Evolutionary conservation across 441 rosid species (phyloP), one percentile per base, ranked within the genome.

Genomic region (Populus hybrid): DNA sequence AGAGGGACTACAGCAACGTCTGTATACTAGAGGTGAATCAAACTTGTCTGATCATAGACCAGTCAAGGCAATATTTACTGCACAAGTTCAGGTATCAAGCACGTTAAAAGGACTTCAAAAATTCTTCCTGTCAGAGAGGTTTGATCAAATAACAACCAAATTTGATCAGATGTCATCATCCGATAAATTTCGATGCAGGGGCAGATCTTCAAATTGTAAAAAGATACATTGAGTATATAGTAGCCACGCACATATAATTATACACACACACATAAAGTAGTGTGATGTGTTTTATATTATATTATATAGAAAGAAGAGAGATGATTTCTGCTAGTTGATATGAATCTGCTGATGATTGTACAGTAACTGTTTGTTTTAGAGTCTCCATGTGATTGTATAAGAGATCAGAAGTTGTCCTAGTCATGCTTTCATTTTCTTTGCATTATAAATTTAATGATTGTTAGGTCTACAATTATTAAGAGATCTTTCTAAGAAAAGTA

Each of bases 51-150:
- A 87, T 78, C 89, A 87, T 35, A 81, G 89, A 74, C 89, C 89
- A 3, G 89, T 87, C 20, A 84, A 81, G 72, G 85, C 86, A 1
- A 38, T 87, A 35, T 84, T 87, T 72, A 83, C 87, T 0, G 79
- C 85, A 6, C 85, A 92, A 82, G 92, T 91, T 67, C 79, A 33
- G 77, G 80, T 83, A 72, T 36, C 80, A 35, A 72, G 18, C 12
- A 26, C 81, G 23, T 14, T 84, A n/a, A 83, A 74, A 53, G 79
- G 80, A 45, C 67, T 88, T 59, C 88, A 85, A 79, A 79, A 83
- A 61, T 77, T 90, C 50, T 91, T 91, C 70, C 35, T 85, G 38
- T 92, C 94, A 0, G 93, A 92, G 63, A 87, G 94, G 69, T 84
- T 87, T 72, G 89, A 92, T 33, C 82, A 78, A 69, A 71, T 80